Evolutionary conservation across 805 yeast genomes (phyloP), one percentile per base, ranked within the genome.

Genomic region (Naumovozyma baii): DNA sequence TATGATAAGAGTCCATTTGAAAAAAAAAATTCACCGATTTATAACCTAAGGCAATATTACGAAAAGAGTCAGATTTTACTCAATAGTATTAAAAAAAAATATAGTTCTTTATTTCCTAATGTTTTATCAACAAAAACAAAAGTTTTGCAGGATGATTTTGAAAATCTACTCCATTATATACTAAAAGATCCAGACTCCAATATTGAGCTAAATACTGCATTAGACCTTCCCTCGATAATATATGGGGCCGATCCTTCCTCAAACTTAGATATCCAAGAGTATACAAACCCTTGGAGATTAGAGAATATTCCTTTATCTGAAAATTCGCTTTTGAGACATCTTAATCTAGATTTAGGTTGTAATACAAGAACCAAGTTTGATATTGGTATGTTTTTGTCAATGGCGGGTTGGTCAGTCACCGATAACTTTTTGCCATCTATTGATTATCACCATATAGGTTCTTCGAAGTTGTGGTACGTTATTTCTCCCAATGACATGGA

Each of bases 401-500:
- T 73, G 2, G 70, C 70, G 38, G 67, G 73, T 33, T 81, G 85
- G 85, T 55, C 59, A 16, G 56, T 69, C 39, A 83, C 75, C 47
- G 87, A 80, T 46, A 81, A 75, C 44, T 74, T 72, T 54, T 55
- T 80, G 2, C 75, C 76, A 33, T 51, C 64, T 9, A 60, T 70
- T 20, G 76, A 74, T 50, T 79, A 69, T 44, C 73, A 69, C 34
- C 76, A 75, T 45, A 47, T 66, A 36, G 88, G 87, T 2, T 72
- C 72, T 5, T 50, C 65, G 12, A 73, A 70, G 50, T 50, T 72
- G 15, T 78, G 85, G 83, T 78, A 75, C 44, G 69, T 78, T 40
- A 67, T 81, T n/a, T 72, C 80, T 0, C 80, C 78, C 13, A 62
- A 64, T 49, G 74, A 74, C 38, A 68, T 69, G 39, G 67, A 57